Evolutionary conservation across 805 yeast species (phyloP), one percentile per base, ranked within the genome.

Genomic region (Lachancea lanzarotensis): DNA sequence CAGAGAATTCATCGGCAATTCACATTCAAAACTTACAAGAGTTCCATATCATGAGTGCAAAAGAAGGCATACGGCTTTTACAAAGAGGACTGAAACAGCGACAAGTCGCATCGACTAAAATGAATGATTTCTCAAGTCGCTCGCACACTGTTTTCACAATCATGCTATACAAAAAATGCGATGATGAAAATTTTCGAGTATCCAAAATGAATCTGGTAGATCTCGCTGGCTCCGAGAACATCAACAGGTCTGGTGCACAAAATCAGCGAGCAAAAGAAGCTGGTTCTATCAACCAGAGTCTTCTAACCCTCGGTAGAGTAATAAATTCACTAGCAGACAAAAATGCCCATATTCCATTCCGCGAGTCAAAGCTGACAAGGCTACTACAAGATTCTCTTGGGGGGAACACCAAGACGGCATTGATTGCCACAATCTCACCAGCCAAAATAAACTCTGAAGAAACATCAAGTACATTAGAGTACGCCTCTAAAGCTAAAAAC

Each of bases 221-320:
- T 67, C 71, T 91, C 51, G 98, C 98, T 0, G 98, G 98, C 0
- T 85, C 95, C 4, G 98, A 91, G 62, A 90, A 90, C 60, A 82
- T 91, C 43, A 78, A 75, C 53, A 71, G 88, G 55, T 85, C 96
- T 0, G 98, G 98, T 2, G 96, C 97, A 0, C 72, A 78, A 19
- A 81, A 84, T 52, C 83, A 79, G 59, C 73, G 96, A 36, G 96
- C 96, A 0, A 81, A 88, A 52, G 98, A 91, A 59, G 96, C 97
- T 0, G 97, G 96, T 0, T 79, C 87, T 16, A 90, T 90, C 41
- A 91, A 91, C 63, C 95, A 88, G 63, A 83, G 95, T 62, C 69
- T 91, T 42, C 67, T 91, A 31, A 82, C 96, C 0, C 71, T 91
- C 35, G 98, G 98, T 1, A 72, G 95, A 49, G 97, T 91, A 1